phyloP scores from a whole-genome alignment of 495 filamentous ascomycete species.

The Bathelium albidoporum region DNA sequence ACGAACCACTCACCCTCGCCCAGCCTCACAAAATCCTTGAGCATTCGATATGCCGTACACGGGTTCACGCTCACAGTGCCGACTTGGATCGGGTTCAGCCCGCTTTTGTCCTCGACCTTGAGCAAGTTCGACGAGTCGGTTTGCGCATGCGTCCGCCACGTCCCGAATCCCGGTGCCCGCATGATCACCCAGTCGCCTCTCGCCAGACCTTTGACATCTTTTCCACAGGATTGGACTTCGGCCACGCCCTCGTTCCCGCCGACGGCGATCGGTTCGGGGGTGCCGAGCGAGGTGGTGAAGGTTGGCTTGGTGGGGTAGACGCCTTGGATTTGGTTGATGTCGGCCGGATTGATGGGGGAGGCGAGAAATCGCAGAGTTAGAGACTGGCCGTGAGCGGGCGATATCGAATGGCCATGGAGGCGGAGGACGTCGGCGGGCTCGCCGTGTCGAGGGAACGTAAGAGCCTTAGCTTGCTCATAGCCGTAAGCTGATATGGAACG shows the following conservation, averaged over 20 bases:
- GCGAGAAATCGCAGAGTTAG: constrained; percentile 68
- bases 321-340: constrained; percentile 94
- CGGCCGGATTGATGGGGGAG: constrained; percentile 88
- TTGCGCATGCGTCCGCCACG: constrained; percentile 84
- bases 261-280: constrained; percentile 58
- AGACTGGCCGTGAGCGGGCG: constrained; percentile 28
- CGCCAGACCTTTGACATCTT: constrained; percentile 40
- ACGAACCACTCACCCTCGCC: constrained; percentile 77
- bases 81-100: constrained; percentile 61
- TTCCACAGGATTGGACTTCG: constrained; percentile 62
- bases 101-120: constrained; percentile 53
- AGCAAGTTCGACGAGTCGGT: constrained; percentile 49
- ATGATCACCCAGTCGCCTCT: constrained; percentile 92
- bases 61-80: constrained; percentile 87
- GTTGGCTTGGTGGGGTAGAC: constrained; percentile 81
- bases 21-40: constrained; percentile 66
- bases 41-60: constrained; percentile 84
- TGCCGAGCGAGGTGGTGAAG: constrained; percentile 65
- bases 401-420: constrained; percentile 35
- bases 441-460: constrained; percentile 77
- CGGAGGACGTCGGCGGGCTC: constrained; percentile 69
- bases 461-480: constrained; percentile 90
- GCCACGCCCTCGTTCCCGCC: constrained; percentile 88
- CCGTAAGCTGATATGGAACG: constrained; percentile 70
- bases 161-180: constrained; percentile 67